Base-by-base conservation (phyloP, 148 eudicot species). In the Vaccinium macrocarpon region DNA sequence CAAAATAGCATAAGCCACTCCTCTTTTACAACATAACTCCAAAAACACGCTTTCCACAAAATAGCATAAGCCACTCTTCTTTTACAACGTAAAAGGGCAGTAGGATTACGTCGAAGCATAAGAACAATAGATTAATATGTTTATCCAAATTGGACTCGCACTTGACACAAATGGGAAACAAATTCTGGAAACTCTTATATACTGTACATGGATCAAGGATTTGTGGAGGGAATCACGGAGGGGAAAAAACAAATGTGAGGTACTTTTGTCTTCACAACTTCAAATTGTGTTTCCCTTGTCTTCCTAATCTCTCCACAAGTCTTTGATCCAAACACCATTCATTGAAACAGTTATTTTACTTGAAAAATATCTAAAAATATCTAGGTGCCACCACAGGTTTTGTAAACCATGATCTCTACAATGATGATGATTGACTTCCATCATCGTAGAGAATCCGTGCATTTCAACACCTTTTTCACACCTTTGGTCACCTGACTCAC, bases 111-210 rank as follows among this genome's bases (percentile, higher is more conserved):
- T 29, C 1, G 32, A 29, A 29, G 32, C 32, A 0, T 29, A 29
- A 29, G 32, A 29, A 29, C 32, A 66, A 23, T 84, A 6, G 99
- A 88, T 74, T 29, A 29, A 29, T 29, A 29, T 32, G 35, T 13
- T 18, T 74, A 48, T 71, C 76, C 46, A 21, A 29, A 21, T 27
- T 71, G 48, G 9, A 29, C 48, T 5, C n/a, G 6, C 2, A 16
- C 76, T 32, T 15, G 46, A 32, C 76, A 27, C 21, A 71, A 71
- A 1, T 35, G 48, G 75, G 48, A 15, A 15, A 71, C 32, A 32
- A 71, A 14, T 72, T 72, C 48, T 61, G n/a, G n/a, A n/a, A n/a
- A n/a, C n/a, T n/a, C n/a, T n/a, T n/a, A n/a, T n/a, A n/a, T n/a
- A n/a, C n/a, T n/a, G n/a, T n/a, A n/a, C n/a, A n/a, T n/a, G n/a